Evolutionary conservation across 2,329 filamentous ascomycete species (phyloP), one percentile per base, ranked within the genome.

Genomic region (Cytospora mali): DNA sequence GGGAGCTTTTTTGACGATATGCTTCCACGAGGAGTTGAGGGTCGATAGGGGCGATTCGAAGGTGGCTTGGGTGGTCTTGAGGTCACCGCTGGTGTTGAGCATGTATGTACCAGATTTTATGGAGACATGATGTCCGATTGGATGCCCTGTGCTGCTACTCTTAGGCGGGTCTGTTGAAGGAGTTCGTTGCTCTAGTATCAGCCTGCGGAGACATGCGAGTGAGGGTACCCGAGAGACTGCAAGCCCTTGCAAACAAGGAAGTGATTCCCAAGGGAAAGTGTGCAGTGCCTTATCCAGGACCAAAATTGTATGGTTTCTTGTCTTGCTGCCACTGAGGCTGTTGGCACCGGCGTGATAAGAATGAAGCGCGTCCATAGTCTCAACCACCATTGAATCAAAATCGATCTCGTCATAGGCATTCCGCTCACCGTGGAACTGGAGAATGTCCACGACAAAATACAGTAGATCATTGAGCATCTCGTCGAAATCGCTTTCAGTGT

Each of bases 351-450:
- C 81, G 70, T 97, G 88, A 71, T 97, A 97, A 0, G 86, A 84
- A 55, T 88, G 86, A 28, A 99, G 79, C 2, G 93, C 92, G 75
- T 97, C 94, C 46, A 92, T 84, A 0, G 91, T 92, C 69, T 97
- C 93, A 46, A 98, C 83, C 6, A 93, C 87, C 86, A 99, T 96
- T 68, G 84, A 79, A 67, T 99, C 95, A 72, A 98, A 96, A 75
- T 98, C 94, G 66, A 99, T 91, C 77, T 99, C 95, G 69, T 99
- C 95, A 75, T 97, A 97, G 0, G 96, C 95, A 72, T 98, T 99
- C 54, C 88, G 86, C 76, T 99, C 96, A 18, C 95, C 95, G 69
- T 97, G 92, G 75, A 99, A 98, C 73, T 98, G 95, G 3, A 99
- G 81, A 57, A 98, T 93, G 70, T 99, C 95, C 6, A 99, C 89